Conservation (phyloP, 2,329 filamentous ascomycete genomes). For the Neofusicoccum cordaticola region DNA sequence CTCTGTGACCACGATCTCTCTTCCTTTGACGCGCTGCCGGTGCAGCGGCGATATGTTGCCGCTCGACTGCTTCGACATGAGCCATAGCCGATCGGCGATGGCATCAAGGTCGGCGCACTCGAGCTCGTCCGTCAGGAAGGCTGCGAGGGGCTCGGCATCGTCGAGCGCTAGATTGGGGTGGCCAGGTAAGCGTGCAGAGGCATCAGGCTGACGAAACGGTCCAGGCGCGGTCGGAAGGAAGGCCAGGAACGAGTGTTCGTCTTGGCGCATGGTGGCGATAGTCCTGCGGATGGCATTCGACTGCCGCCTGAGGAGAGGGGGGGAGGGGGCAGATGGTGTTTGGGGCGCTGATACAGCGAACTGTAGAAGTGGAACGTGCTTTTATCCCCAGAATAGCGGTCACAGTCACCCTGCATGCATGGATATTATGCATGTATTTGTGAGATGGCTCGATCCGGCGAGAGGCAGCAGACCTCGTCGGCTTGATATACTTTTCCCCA, state of each 20-base stretch:
- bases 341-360: background rate
- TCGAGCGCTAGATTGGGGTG: background rate
- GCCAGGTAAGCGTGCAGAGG: background rate
- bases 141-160: background rate
- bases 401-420: too few relatives aligned
- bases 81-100: constrained; percentile 22
- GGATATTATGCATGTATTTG: background rate
- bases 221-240: background rate
- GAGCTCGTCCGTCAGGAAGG: background rate
- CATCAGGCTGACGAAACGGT: background rate
- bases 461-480: background rate
- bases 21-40: constrained; percentile 19
- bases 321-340: background rate
- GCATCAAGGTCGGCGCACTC: constrained; percentile 21
- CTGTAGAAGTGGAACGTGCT: background rate
- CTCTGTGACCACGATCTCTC: constrained; percentile 24
- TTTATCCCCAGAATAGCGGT: background rate
- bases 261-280: background rate
- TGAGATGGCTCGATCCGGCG: background rate
- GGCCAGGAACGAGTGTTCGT: background rate
- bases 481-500: background rate
- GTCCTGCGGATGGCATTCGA: too few relatives aligned
- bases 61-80: constrained; percentile 22
- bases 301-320: background rate
- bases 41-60: constrained; percentile 22